Conservation (phyloP, 2,329 filamentous ascomycete species). For the Salinomyces thailandicus region DNA sequence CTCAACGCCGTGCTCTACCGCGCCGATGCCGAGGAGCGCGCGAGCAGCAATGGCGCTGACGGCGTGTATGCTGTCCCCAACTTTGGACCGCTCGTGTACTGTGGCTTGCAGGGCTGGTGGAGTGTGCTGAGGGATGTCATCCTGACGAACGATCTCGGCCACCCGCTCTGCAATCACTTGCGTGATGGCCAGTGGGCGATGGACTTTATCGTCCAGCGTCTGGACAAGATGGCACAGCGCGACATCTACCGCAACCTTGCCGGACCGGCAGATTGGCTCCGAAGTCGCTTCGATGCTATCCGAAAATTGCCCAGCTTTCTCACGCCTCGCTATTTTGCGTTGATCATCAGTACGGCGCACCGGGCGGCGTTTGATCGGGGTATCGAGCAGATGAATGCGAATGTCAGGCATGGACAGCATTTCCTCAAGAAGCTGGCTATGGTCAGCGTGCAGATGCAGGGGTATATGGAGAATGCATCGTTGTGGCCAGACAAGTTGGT, state of each 20-base stretch:
- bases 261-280: conserved; percentile 65
- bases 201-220: conserved; percentile 71
- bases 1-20: conserved; percentile 88
- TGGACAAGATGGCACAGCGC: conserved; percentile 57
- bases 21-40: conserved; percentile 79
- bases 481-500: conserved; percentile 78
- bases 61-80: conserved; percentile 84
- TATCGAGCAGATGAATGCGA: conserved; percentile 66
- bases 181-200: conserved; percentile 85
- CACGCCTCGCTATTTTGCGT: conserved; percentile 82
- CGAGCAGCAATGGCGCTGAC: conserved; percentile 66
- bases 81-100: conserved; percentile 78
- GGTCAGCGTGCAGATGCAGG: conserved; percentile 85
- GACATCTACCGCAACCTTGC: conserved; percentile 51
- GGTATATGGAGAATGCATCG: conserved; percentile 79
- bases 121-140: conserved; percentile 79
- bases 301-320: conserved; percentile 78
- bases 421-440: conserved; percentile 83
- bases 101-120: conserved; percentile 98
- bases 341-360: conserved; percentile 81
- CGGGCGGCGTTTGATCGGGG: conserved; percentile 68
- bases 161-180: conserved; percentile 86
- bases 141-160: conserved; percentile 78
- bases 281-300: conserved; percentile 75
- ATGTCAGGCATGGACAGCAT: conserved; percentile 69